A percentile compares a stretch with the other conserved stretches of the same genome.
Conservation (phyloP, 208 protist species). For the Angomonas ambiguus region DNA sequence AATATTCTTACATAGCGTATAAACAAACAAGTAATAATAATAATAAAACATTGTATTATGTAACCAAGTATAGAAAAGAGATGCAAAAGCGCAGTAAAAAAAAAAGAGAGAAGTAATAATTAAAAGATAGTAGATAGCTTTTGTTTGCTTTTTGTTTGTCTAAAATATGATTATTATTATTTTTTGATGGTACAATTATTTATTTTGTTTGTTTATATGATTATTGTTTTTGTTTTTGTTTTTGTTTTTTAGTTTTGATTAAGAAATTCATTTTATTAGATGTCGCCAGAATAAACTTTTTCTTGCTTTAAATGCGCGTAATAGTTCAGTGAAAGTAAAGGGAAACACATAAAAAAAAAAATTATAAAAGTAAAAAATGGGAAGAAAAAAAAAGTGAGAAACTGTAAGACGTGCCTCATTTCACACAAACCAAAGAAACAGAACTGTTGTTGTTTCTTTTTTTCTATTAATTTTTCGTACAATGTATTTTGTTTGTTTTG, state of each 20-base stretch:
- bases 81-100: neutral
- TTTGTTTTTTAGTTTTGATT: neutral
- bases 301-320: neutral
- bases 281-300: slow-evolving; percentile 6
- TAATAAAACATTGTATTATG: slow-evolving; percentile 5
- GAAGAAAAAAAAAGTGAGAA: slow-evolving; percentile 7
- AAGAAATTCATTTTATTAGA: neutral
- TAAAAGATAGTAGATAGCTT: neutral
- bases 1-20: slow-evolving; percentile 8
- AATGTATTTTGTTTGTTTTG: neutral
- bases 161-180: neutral
- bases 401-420: too few species aligned
- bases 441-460: too few species aligned
- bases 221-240: neutral
- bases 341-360: slow-evolving; percentile 7
- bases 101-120: neutral
- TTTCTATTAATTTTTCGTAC: slow-evolving; percentile 7
- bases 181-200: too few species aligned
- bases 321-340: slow-evolving; percentile 5
- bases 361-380: slow-evolving; percentile 3
- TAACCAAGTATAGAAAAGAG: neutral
- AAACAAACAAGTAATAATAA: slow-evolving; percentile 2
- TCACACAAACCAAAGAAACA: too few species aligned
- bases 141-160: neutral
- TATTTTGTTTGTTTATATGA: too few species aligned